These are phyloP conservation scores for Nymphaea thermarum DNA, from an alignment of 164 flowering plant genomes.

Conservation along the genomic window DNA sequence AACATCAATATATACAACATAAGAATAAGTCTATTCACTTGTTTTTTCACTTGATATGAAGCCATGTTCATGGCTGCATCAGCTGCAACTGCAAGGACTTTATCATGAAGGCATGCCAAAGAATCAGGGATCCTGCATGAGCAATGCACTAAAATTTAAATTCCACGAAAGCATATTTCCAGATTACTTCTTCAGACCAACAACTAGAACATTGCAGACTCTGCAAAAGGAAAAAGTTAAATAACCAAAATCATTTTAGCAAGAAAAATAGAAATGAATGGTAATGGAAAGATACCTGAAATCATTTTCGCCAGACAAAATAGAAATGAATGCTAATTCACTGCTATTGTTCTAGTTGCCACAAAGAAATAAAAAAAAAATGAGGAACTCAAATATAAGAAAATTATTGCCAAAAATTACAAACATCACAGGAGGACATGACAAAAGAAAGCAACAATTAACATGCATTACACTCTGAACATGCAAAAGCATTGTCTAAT, in stretches of 20 bases:
- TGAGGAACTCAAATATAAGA: no score
- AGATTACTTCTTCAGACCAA: no score
- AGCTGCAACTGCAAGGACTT: constrained; percentile 90
- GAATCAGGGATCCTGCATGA: constrained; percentile 49
- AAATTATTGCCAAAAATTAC: no score
- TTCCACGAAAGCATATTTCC: background rate
- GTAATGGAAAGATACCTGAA: constrained; percentile 34
- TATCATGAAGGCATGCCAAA: constrained; percentile 75
- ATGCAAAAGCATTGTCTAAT: no score
- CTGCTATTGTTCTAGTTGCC: constrained; percentile 47
- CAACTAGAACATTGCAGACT: no score
- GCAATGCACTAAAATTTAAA: background rate
- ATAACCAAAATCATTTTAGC: constrained; percentile 13
- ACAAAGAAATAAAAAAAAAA: no score
- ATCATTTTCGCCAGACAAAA: constrained; percentile 37
- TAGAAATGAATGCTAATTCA: constrained; percentile 66
- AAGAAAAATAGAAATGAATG: constrained; percentile 2
- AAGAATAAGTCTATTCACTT: constrained; percentile 26
- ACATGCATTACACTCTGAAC: no score
- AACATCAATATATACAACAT: background rate
- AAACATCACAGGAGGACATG: no score
- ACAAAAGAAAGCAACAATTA: no score
- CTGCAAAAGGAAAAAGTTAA: no score
- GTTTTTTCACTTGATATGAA: constrained; percentile 44
- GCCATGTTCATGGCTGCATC: constrained; percentile 47